phyloP scores from a whole-genome alignment of 2,329 filamentous ascomycete genomes.

The Sphaerulina populicola region DNA sequence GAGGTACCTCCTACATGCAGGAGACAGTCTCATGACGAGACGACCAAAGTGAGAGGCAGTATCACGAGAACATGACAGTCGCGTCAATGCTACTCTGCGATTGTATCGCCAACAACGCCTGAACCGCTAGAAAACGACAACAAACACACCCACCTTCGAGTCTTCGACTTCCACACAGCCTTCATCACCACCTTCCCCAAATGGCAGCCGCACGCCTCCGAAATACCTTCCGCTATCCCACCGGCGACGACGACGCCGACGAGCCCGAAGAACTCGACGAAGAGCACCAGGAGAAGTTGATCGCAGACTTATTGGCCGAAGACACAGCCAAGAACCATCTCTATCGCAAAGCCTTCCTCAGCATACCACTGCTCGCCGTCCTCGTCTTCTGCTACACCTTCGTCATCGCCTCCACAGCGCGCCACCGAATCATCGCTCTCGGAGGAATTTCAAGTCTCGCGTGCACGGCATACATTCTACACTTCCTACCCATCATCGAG shows the following conservation, averaged over 20 bases:
- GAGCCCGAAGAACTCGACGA: conserved; percentile 60
- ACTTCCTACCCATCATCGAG: conserved; percentile 36
- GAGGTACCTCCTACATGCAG: too few relatives aligned
- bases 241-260: conserved; percentile 49
- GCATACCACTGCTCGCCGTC: conserved; percentile 50
- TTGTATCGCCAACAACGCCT: too few relatives aligned
- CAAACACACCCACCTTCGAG: neutral
- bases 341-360: conserved; percentile 45
- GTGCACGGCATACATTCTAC: conserved; percentile 54
- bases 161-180: conserved; percentile 2
- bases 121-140: too few relatives aligned
- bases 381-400: conserved; percentile 49
- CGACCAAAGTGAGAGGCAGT: too few relatives aligned
- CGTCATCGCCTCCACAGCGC: conserved; percentile 32
- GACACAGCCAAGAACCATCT: conserved; percentile 39
- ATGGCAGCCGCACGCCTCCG: conserved; percentile 43
- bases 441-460: conserved; percentile 56
- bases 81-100: too few relatives aligned
- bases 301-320: conserved; percentile 46
- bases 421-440: conserved; percentile 42
- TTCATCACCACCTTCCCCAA: neutral
- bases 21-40: too few relatives aligned
- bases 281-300: conserved; percentile 60
- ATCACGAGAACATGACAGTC: too few relatives aligned
- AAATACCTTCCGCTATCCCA: conserved; percentile 67